Evolutionary conservation across 2,329 filamentous ascomycete genomes (phyloP), one percentile per base, ranked within the genome.

Genomic region (Aspergillus sojae): DNA sequence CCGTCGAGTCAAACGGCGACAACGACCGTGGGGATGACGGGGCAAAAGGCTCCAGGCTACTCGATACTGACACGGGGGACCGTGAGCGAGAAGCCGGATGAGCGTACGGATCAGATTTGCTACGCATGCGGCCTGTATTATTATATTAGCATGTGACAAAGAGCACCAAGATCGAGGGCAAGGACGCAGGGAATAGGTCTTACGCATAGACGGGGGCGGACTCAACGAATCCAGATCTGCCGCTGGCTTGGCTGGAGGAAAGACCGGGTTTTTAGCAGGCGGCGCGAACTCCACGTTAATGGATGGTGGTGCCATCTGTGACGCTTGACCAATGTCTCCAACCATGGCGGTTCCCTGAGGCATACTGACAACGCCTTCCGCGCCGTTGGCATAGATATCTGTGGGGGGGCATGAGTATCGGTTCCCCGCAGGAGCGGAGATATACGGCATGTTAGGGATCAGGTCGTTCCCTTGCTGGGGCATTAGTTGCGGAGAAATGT

Each of bases 241-340:
- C 68, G 89, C 81, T n/a, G 84, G 83, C 34, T 91, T 92, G 23
- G 85, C 82, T 32, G 86, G 85, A 66, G 90, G 90, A 74, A 91
- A 90, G 69, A 84, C 88, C 59, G 83, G 86, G 71, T 87, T 87
- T 62, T 86, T 82, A 58, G 91, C 87, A 10, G 89, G 89, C 28
- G 94, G 94, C 19, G 93, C 94, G 77, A 92, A 93, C 75, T 97
- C 92, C 70, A 97, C 95, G 74, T 95, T 96, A 78, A 97, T 97
- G 58, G 94, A 92, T 0, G 94, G 94, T n/a, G 94, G 92, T 4
- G 90, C 91, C 89, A 96, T 95, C 69, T 91, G 86, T 57, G 89
- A 87, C 53, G 86, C 88, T 74, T 86, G 88, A 6, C 88, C 86
- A 74, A 91, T 86, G 62, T 94, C 91, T 34, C 79, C 76, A 28